Evolutionary conservation across 129 eudicot species (phyloP), one percentile per base, ranked within the genome.

Genomic region (Helichrysum umbraculigerum): DNA sequence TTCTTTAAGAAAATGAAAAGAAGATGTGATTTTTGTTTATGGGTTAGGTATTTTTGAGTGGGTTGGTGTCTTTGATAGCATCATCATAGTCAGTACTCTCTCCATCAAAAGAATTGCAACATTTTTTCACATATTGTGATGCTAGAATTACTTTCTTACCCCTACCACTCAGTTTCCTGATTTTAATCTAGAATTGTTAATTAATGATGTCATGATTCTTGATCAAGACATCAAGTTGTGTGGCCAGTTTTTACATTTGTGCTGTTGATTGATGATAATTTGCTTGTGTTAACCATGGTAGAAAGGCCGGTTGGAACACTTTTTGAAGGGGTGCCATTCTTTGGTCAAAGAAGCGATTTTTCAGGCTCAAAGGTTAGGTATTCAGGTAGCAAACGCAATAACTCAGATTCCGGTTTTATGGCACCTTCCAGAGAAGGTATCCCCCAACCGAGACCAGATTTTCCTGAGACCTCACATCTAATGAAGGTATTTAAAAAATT

Each of bases 271-370:
- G 82, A 82, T 84, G 84, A 83, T 81, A 52, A 33, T 67, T 25
- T 76, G 82, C 77, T 82, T 59, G 74, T 60, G 71, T 76, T 52
- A 76, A 76, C 68, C 69, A 88, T 91, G 90, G 74, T 69, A 91
- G 97, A 93, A 82, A 84, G 86, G 81, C 87, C 79, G 22, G 83
- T 64, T 35, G 87, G 93, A 39, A 81, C 78, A 78, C 88, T 82
- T 78, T 89, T 84, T 14, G 97, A 93, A 69, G 96, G 97, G 71
- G 89, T 91, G 47, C 92, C 93, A 19, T 88, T 84, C 70, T 93
- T 80, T 76, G 91, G 90, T 50, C 85, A 85, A 52, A 85, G 86
- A 81, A 82, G 87, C 34, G 97, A 90, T 59, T 64, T 85, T 75
- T 62, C 89, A 2, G 92, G 89, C 25, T 81, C 86, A 37, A 88